phyloP scores from a whole-genome alignment of 2,329 filamentous ascomycete species.

The Tolypocladium tropicale region DNA sequence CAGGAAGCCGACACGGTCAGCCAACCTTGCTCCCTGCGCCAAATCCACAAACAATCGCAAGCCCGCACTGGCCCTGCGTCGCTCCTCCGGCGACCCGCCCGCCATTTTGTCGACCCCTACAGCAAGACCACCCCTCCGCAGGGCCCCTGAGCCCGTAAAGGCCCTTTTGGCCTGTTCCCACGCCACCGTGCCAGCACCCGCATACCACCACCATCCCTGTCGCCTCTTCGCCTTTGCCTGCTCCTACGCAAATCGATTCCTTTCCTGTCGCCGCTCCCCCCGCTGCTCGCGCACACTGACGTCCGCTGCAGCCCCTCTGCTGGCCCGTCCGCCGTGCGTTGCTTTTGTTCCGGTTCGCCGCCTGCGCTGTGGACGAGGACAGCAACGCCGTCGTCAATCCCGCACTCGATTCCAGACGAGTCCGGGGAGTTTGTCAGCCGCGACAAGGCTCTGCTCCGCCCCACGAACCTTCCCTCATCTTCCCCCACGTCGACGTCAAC shows the following conservation, averaged over 20 bases:
- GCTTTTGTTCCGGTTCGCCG: not conserved
- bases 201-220: slow-evolving; percentile 3
- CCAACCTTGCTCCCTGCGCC: not conserved
- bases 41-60: not conserved
- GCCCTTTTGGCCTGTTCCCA: not conserved
- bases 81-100: not conserved
- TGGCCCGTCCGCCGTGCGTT: not conserved
- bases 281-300: not conserved
- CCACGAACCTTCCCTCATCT: not conserved
- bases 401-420: not conserved
- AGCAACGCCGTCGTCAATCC: not conserved
- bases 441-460: not conserved
- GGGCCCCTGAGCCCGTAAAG: not conserved
- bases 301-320: not conserved
- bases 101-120: not conserved
- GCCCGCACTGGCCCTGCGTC: not conserved
- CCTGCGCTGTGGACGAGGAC: not conserved
- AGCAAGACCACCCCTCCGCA: not conserved
- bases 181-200: not conserved
- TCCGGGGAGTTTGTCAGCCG: not conserved
- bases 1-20: not conserved
- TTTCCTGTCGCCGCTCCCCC: not conserved
- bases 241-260: not conserved
- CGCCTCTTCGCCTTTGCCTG: slow-evolving; percentile 10
- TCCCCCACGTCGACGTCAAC: not conserved